Percentiles rank a stretch among this genome's conserved stretches.
phyloP scores from a whole-genome alignment of 148 eudicot species.

The Persicaria maculosa region DNA sequence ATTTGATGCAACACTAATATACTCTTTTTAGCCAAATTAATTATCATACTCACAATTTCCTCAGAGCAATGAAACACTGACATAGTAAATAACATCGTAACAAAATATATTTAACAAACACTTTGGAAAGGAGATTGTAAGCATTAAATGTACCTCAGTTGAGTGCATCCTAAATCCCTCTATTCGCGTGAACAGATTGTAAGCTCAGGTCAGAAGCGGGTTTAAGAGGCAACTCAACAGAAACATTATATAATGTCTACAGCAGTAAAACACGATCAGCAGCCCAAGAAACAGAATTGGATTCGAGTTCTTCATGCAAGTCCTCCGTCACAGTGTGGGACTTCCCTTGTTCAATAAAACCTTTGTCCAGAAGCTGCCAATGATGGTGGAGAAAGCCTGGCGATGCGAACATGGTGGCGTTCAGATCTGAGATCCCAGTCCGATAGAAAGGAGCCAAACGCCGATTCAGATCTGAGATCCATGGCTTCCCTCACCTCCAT shows the following conservation, averaged over 20 bases:
- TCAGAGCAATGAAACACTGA: background rate
- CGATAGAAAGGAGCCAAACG: no score
- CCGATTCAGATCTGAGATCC: no score
- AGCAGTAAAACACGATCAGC: conserved; percentile 79
- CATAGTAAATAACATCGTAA: background rate
- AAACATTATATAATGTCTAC: conserved; percentile 86
- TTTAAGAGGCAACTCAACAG: conserved; percentile 74
- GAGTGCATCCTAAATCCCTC: conserved; percentile 84
- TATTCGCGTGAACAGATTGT: conserved; percentile 64
- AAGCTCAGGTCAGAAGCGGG: conserved; percentile 96
- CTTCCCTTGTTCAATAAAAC: conserved; percentile 23
- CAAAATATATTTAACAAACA: background rate
- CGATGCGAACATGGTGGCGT: no score
- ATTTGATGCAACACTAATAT: background rate
- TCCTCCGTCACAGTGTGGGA: conserved; percentile 23
- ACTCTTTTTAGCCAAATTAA: background rate
- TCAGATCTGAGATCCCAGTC: no score
- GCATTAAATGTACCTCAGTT: conserved; percentile 57
- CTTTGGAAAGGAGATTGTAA: background rate
- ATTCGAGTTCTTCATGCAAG: conserved; percentile 34
- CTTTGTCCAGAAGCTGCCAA: conserved; percentile 86
- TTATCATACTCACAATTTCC: background rate
- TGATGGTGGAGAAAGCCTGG: conserved; percentile 91
- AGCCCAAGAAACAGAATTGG: conserved; percentile 66
- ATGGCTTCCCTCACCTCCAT: no score